Evolutionary conservation across 73 alveolate genomes (phyloP).

Genomic region (Tetrahymena thermophila): DNA sequence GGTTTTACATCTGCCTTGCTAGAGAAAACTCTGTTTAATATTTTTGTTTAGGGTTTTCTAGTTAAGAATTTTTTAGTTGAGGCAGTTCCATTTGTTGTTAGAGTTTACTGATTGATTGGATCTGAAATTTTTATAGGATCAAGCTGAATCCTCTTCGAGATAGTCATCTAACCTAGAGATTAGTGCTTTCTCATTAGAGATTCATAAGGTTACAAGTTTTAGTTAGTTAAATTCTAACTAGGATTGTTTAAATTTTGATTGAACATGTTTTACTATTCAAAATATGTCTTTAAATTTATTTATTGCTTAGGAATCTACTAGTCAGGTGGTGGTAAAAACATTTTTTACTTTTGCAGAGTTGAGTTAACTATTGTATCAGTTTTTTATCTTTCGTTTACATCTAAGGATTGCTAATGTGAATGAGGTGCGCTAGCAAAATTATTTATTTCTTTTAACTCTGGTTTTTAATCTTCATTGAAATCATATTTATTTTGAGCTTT

Average conservation of each 20-base stretch:
- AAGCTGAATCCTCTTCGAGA: background rate
- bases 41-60: background rate
- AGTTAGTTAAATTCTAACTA: background rate
- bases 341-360: background rate
- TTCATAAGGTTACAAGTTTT: background rate
- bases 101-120: background rate
- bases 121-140: background rate
- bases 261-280: background rate
- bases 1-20: background rate
- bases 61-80: background rate
- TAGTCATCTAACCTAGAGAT: background rate
- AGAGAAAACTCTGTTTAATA: background rate
- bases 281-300: background rate
- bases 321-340: background rate
- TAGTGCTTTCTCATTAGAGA: background rate
- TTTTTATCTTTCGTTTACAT: background rate
- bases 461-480: background rate
- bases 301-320: background rate
- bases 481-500: background rate
- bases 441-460: background rate
- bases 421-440: background rate
- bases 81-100: background rate
- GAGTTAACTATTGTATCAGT: background rate
- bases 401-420: background rate
- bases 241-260: background rate